Evolutionary conservation across 116 monocot species (phyloP), one percentile per base, ranked within the genome.

Genomic region (Phalaenopsis hybrid): DNA sequence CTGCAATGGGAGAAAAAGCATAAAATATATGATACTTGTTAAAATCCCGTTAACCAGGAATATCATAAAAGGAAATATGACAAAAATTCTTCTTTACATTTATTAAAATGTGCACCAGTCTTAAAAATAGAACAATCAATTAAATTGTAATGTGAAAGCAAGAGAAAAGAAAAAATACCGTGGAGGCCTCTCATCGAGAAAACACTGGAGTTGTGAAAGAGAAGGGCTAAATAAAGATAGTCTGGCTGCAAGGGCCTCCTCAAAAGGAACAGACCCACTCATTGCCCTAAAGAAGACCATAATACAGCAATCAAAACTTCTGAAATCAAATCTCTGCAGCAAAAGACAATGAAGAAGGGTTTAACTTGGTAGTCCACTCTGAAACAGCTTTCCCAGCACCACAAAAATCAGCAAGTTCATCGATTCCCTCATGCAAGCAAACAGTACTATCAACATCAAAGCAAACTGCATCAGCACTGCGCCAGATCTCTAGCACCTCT

Each of bases 371-470:
- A 68, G 99, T 99, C 99, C 95, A 99, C 82, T 99, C 92, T 5
- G 99, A 93, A 76, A 99, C 99, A 85, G 92, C 93, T 87, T 95
- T 82, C 41, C 99, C 99, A 77, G 99, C 95, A 11, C 99, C 99
- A 83, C 99, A 95, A 80, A 99, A 99, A 31, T 95, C 95, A 10
- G 99, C 99, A 58, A 99, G 92, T 76, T 95, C 99, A 87, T 99
- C 99, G 31, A 99, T 99, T 52, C 99, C 99, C 86, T 99, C 99
- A 78, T 99, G 95, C 75, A 95, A 63, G 81, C 93, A 95, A 16
- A 99, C 99, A 48, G 99, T 99, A 84, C 99, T 99, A 80, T 99
- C 99, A 76, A 99, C 99, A 86, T 99, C 99, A 81, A 99, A 99
- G 81, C 99, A 99, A 57, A 99, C 99, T 13, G 91, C 99, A 86